These are phyloP conservation scores for Priceomyces haplophilus DNA, from an alignment of 805 yeast genomes.

Conservation along the genomic window DNA sequence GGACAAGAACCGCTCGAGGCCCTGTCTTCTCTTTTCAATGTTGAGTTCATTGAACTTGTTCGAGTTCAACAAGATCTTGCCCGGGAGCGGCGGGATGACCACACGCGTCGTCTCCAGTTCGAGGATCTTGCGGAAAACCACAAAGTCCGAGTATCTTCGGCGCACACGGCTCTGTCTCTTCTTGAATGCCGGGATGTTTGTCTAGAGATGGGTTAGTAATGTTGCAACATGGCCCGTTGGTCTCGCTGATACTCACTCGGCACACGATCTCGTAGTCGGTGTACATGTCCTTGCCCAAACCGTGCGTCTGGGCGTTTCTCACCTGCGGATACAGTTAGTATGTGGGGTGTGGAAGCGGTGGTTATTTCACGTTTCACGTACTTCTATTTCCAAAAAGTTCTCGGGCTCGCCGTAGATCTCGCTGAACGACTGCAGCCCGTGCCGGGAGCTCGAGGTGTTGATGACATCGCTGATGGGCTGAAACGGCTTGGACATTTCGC, in stretches of 20 bases:
- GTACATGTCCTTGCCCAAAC: conserved; percentile 60
- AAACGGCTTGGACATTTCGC: conserved; percentile 36
- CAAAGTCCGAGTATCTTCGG: conserved; percentile 89
- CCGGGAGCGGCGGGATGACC: conserved; percentile 83
- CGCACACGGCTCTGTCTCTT: conserved; percentile 64
- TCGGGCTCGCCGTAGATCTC: conserved; percentile 94
- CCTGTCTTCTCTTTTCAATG: conserved; percentile 79
- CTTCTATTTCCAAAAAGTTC: conserved; percentile 89
- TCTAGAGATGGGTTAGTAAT: conserved; percentile 29
- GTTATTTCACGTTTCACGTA: no score
- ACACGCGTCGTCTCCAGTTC: conserved; percentile 78
- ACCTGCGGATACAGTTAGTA: conserved; percentile 35
- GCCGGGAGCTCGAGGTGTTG: conserved; percentile 33
- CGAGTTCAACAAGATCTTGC: conserved; percentile 65
- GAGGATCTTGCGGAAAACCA: conserved; percentile 66
- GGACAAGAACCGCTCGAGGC: conserved; percentile 73
- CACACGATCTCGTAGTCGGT: conserved; percentile 92
- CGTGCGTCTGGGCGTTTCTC: conserved; percentile 74
- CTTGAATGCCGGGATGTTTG: conserved; percentile 86
- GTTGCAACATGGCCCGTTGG: no score
- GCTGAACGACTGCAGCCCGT: conserved; percentile 59
- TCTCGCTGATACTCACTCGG: conserved; percentile 32
- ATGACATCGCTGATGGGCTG: conserved; percentile 44
- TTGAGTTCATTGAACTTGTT: conserved; percentile 78
- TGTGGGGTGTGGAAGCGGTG: no score